Conservation (phyloP, 805 yeast species). For the Kuraishia hungarica region DNA sequence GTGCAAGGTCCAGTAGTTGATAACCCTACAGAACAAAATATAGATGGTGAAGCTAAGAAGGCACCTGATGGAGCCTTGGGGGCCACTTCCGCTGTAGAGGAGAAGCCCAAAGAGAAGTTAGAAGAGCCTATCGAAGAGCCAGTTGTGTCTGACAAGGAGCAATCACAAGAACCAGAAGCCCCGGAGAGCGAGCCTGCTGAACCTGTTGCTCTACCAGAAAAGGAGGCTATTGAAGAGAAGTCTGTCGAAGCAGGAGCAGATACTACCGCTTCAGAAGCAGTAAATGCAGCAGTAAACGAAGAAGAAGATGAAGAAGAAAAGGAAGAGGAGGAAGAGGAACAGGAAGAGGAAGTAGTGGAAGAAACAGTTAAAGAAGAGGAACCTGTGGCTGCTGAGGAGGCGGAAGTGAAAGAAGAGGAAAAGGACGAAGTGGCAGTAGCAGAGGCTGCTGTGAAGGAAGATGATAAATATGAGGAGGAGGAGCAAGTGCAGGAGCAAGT, state of each 20-base stretch:
- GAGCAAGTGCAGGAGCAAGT: constrained; percentile 3
- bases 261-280: constrained; percentile 6
- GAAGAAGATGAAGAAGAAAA: constrained; percentile 3
- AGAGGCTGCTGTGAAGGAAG: too few relatives aligned
- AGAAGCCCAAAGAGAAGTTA: not conserved
- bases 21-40: too few relatives aligned
- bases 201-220: constrained; percentile 3
- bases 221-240: constrained; percentile 5
- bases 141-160: constrained; percentile 1
- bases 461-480: not conserved
- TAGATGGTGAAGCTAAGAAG: not conserved
- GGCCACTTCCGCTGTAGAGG: not conserved
- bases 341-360: constrained; percentile 2
- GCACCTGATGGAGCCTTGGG: too few relatives aligned
- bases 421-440: not conserved
- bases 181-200: constrained; percentile 8
- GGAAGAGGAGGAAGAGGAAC: constrained; percentile 3
- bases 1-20: not conserved
- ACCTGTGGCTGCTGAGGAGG: constrained; percentile 2
- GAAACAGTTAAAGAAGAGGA: constrained; percentile 1
- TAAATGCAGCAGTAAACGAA: constrained; percentile 3
- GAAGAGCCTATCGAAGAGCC: not conserved
- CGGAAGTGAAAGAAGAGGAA: constrained; percentile 3
- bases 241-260: constrained; percentile 3
- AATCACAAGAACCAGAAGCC: constrained; percentile 6